A percentile compares a stretch with the other conserved stretches of the same genome.
These are phyloP conservation scores for Ophiostoma sp. DNA, from an alignment of 2,329 filamentous ascomycete species.

Conservation along the genomic window DNA sequence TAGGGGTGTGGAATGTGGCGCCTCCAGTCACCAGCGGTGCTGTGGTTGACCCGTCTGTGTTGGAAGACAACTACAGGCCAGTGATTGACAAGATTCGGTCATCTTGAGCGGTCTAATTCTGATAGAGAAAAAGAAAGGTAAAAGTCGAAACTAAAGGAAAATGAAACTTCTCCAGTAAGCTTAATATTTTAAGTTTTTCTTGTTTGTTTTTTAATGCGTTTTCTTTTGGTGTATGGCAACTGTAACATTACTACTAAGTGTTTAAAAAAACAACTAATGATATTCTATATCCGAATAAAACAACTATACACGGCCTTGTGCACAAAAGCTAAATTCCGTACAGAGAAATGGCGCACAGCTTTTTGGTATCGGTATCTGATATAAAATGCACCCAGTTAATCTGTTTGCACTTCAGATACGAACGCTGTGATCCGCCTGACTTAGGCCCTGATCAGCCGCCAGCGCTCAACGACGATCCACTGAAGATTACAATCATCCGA, in stretches of 20 bases:
- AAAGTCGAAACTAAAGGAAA: too few relatives aligned
- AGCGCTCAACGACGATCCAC: not conserved
- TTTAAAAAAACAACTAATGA: too few relatives aligned
- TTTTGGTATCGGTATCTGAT: too few relatives aligned
- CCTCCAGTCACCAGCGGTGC: conserved; percentile 15
- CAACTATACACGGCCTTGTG: too few relatives aligned
- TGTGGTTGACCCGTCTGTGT: not conserved
- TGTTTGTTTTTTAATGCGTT: not conserved
- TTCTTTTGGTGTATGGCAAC: too few relatives aligned
- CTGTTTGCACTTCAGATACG: not conserved
- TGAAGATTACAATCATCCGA: not conserved
- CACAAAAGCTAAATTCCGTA: too few relatives aligned
- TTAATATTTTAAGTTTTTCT: not conserved
- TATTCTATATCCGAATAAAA: too few relatives aligned
- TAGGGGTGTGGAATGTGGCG: conserved; percentile 20
- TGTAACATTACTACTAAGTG: too few relatives aligned
- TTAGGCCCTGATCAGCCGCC: not conserved
- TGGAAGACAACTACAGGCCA: conserved; percentile 17
- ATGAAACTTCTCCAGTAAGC: not conserved
- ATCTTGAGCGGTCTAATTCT: not conserved
- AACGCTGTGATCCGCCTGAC: not conserved
- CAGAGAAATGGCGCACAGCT: too few relatives aligned
- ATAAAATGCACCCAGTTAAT: too few relatives aligned
- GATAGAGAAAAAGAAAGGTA: too few relatives aligned
- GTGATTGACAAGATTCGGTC: conserved; percentile 20